Evolutionary conservation across 129 eudicot genomes (phyloP), one percentile per base, ranked within the genome.

Genomic region (Flaveria trinervia): DNA sequence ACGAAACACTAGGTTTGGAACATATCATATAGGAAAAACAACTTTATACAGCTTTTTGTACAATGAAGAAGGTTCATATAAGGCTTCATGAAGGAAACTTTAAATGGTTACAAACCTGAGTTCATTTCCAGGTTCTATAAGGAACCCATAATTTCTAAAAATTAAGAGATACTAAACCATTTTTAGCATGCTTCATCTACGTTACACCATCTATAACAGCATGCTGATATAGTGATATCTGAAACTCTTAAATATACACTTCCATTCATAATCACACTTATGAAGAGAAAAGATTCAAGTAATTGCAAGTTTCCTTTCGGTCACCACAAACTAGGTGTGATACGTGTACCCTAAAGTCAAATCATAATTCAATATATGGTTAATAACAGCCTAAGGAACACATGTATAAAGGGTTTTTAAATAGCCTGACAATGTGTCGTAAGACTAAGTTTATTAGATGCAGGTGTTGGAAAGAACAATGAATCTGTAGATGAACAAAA

Each of bases 381-480:
- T 54, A 39, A 39, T 0, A 67, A 68, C 54, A 77, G 30, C 73
- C 39, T 50, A 59, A 59, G 11, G 23, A 48, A 12, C 16, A 30
- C 23, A 50, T 8, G 72, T 49, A 50, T 51, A 49, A 75, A 46
- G 45, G 23, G 25, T 26, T 61, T 45, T 48, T 15, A n/a, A 62
- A 61, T 76, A 76, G 52, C 80, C 22, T 50, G 66, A 65, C 45
- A 66, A 23, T 52, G 74, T 66, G 80, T 76, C 44, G 46, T 28
- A 33, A 49, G 16, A 73, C 14, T 52, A 36, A 30, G 43, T 33
- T 67, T 55, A 68, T 65, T 54, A 77, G 75, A 68, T 54, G 60
- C 68, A 69, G 39, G 68, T 46, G 62, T 28, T 65, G 72, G 72
- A 20, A 64, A 49, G 62, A 65, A 30, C 39, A 65, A 65, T 65